A percentile compares a stretch with the other conserved stretches of the same genome.
phyloP scores from a whole-genome alignment of 371 early-diverging fungal genomes.

The Neoconidiobolus thromboides region DNA sequence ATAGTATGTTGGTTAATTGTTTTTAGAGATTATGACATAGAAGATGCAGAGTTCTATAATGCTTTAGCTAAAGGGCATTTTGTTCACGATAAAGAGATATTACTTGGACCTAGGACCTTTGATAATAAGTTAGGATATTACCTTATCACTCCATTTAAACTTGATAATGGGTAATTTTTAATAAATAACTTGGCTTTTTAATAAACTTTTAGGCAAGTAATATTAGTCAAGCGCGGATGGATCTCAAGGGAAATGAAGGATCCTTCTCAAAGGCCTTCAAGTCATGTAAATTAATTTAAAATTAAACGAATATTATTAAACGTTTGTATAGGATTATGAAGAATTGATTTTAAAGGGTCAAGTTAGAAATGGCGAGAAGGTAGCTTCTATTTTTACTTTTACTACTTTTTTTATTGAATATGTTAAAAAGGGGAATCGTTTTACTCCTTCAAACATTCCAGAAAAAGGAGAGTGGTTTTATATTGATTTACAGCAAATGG shows the following conservation, averaged over 20 bases:
- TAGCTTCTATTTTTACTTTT: slow-evolving; percentile 7
- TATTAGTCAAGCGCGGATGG: slow-evolving; percentile 81
- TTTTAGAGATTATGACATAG: slow-evolving; percentile 17
- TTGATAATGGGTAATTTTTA: slow-evolving; percentile 34
- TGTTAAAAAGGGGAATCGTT: slow-evolving; percentile 21
- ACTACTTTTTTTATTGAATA: neutral
- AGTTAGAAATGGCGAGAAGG: slow-evolving; percentile 37
- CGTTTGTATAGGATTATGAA: slow-evolving; percentile 13
- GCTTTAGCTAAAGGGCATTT: slow-evolving; percentile 45
- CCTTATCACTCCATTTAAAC: slow-evolving; percentile 64
- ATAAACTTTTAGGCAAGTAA: slow-evolving; percentile 18
- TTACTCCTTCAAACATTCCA: slow-evolving; percentile 46
- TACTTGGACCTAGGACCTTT: slow-evolving; percentile 56
- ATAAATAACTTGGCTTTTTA: neutral
- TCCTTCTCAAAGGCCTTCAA: no score
- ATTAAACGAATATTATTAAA: no score
- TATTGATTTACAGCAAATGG: slow-evolving; percentile 58
- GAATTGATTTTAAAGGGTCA: slow-evolving; percentile 38
- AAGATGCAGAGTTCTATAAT: slow-evolving; percentile 52
- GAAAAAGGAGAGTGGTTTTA: slow-evolving; percentile 63
- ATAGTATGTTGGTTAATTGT: neutral
- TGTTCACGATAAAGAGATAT: slow-evolving; percentile 51
- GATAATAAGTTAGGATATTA: slow-evolving; percentile 63
- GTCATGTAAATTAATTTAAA: no score
- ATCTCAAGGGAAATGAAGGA: slow-evolving; percentile 49